Conservation (phyloP, 176 grass and related monocot genomes). For the Tillandsia leiboldiana region DNA sequence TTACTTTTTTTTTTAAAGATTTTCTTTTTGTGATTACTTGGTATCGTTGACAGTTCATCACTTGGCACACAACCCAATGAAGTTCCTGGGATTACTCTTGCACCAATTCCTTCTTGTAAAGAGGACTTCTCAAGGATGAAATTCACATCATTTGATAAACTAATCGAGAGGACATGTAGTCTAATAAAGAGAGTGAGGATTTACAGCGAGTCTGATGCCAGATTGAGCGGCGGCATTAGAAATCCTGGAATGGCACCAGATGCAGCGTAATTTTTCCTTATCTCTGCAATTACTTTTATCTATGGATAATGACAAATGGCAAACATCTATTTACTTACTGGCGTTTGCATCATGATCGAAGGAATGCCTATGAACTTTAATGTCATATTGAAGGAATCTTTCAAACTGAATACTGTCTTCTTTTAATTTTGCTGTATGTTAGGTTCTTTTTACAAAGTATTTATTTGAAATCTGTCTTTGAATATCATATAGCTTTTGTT, state of each 20-base stretch:
- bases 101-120: slow-evolving; percentile 71
- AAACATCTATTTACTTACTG: no score
- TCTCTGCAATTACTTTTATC: slow-evolving; percentile 15
- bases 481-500: no score
- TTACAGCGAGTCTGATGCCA: slow-evolving; percentile 53
- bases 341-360: no score
- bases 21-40: background rate
- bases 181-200: slow-evolving; percentile 65
- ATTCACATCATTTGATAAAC: slow-evolving; percentile 83
- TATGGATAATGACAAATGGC: background rate
- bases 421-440: no score
- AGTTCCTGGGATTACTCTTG: slow-evolving; percentile 4
- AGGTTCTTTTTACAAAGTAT: no score
- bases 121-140: slow-evolving; percentile 71
- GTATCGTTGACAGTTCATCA: slow-evolving; percentile 9
- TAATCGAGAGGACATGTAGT: slow-evolving; percentile 67
- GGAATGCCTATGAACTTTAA: no score
- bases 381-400: no score
- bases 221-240: slow-evolving; percentile 30
- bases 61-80: slow-evolving; percentile 1
- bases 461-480: no score
- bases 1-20: background rate
- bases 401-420: no score
- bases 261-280: slow-evolving; percentile 54
- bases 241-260: slow-evolving; percentile 85